These are phyloP conservation scores for Trichoderma semiorbis DNA, from an alignment of 2,329 filamentous ascomycete genomes.

Conservation along the genomic window DNA sequence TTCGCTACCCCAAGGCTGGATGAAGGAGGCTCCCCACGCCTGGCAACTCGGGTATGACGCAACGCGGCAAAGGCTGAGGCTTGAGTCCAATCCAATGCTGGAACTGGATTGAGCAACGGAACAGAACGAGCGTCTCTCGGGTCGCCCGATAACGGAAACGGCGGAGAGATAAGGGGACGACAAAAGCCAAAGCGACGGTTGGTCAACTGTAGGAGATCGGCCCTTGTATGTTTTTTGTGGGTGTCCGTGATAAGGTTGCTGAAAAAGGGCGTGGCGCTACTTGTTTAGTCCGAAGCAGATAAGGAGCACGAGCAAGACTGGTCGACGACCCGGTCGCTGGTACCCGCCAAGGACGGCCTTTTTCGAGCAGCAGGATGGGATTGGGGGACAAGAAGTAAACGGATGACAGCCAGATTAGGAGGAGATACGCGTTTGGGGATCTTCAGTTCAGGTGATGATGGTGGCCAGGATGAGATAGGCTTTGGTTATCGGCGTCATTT, in stretches of 20 bases:
- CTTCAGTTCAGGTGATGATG: conserved; percentile 50
- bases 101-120: not conserved
- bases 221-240: conserved; percentile 13
- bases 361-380: not conserved
- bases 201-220: conserved; percentile 16
- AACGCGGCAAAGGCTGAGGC: not conserved
- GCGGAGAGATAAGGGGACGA: conserved; percentile 17
- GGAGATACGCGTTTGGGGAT: conserved; percentile 6
- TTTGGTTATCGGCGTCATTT: conserved; percentile 57
- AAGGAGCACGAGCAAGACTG: conserved; percentile 14
- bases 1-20: conserved; percentile 6
- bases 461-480: conserved; percentile 56
- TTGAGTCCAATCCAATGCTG: not conserved
- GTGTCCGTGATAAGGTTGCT: conserved; percentile 18
- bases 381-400: conserved; percentile 14
- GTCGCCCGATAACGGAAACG: conserved; percentile 17
- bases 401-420: not conserved
- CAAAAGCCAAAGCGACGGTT: not conserved
- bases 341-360: conserved; percentile 11
- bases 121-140: not conserved
- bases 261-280: conserved; percentile 14
- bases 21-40: conserved; percentile 8
- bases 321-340: conserved; percentile 17
- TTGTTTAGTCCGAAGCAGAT: conserved; percentile 17
- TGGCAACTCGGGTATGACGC: conserved; percentile 11